A percentile compares a stretch with the other conserved stretches of the same genome.
Evolutionary conservation across 108 stramenopile species (phyloP).

Genomic region (Cyclotella cryptica): DNA sequence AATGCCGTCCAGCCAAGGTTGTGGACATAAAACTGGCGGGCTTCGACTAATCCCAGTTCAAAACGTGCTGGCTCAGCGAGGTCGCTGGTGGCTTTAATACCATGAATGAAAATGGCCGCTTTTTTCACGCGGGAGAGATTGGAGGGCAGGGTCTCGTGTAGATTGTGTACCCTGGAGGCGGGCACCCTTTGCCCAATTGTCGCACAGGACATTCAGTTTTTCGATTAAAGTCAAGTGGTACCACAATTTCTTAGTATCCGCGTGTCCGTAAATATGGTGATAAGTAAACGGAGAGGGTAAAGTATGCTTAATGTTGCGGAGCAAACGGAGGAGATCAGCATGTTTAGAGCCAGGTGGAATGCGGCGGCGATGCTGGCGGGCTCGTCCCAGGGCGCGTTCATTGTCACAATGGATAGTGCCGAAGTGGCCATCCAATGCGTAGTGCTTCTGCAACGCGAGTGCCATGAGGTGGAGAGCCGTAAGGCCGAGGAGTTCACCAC

Average conservation of each 20-base stretch:
- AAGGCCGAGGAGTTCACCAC: neutral
- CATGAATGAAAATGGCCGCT: neutral
- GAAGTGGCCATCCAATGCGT: neutral
- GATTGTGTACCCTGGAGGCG: neutral
- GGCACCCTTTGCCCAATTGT: neutral
- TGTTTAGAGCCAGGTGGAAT: neutral
- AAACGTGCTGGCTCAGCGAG: too few relatives aligned
- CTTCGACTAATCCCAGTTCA: neutral
- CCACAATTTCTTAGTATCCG: neutral
- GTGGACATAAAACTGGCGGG: neutral
- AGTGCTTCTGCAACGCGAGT: neutral
- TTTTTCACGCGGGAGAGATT: neutral
- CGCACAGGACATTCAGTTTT: neutral
- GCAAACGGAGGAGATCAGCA: neutral
- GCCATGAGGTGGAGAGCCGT: neutral
- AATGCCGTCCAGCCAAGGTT: neutral
- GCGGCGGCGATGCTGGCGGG: neutral
- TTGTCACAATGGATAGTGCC: neutral
- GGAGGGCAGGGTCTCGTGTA: neutral
- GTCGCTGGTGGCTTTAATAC: too few relatives aligned
- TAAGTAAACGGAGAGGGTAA: neutral
- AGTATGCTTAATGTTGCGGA: neutral
- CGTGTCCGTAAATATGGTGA: neutral
- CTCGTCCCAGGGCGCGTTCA: neutral
- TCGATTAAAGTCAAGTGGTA: neutral